These are phyloP conservation scores for Russula vinacea DNA, from an alignment of 768 basidiomycete species.

Conservation along the genomic window DNA sequence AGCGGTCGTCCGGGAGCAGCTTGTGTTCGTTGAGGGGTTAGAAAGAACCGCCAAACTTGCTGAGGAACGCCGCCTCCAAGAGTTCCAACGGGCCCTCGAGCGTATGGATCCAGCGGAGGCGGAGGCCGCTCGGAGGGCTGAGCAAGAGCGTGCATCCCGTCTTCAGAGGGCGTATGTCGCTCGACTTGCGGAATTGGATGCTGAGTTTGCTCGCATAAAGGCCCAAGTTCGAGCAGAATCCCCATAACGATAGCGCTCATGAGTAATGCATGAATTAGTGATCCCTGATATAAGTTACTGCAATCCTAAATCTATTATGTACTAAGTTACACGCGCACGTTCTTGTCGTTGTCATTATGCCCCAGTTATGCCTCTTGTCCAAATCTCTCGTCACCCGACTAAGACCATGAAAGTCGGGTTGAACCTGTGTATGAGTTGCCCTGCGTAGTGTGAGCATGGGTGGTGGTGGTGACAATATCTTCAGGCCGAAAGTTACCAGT, in stretches of 20 bases:
- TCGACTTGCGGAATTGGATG: neutral
- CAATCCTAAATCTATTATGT: neutral
- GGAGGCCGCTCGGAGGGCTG: neutral
- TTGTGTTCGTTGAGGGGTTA: neutral
- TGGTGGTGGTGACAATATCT: too few relatives aligned
- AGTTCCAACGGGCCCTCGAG: neutral
- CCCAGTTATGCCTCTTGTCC: neutral
- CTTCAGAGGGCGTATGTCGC: neutral
- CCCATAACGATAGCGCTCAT: neutral
- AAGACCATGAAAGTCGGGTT: neutral
- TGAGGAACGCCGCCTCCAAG: constrained; percentile 3
- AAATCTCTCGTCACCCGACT: neutral
- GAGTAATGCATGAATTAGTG: too few relatives aligned
- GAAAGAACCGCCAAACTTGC: neutral
- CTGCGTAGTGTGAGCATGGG: too few relatives aligned
- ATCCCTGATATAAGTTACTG: too few relatives aligned
- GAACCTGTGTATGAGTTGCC: neutral
- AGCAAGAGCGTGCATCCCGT: neutral
- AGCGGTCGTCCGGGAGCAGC: neutral
- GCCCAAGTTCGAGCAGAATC: neutral
- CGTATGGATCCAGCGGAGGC: constrained; percentile 4
- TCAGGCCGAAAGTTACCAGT: neutral
- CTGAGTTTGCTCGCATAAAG: neutral
- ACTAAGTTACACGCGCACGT: neutral
- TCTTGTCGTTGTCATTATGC: too few relatives aligned